Evolutionary conservation across 306 rosid genomes (phyloP), one percentile per base, ranked within the genome.

Genomic region (Dryas drummondii): DNA sequence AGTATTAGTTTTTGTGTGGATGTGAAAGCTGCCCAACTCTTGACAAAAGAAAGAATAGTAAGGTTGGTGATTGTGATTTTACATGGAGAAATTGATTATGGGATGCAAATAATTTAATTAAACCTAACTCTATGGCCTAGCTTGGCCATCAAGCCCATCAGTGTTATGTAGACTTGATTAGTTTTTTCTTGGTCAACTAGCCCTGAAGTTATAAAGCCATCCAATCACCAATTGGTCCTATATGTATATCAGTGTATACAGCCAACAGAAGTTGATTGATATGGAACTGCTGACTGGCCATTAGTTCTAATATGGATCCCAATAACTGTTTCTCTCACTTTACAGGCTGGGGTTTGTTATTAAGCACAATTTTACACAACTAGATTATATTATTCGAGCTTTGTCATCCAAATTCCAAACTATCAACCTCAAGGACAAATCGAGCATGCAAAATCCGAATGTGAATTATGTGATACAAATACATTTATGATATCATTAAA

Each of bases 221-320:
- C 42, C 72, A 74, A 66, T 86, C 63, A 57, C 19, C 77, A 72
- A 60, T 80, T 67, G 65, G 72, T 67, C 76, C 73, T 8, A 9
- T 17, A 71, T 57, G 75, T 81, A 53, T 67, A 75, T 42, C 66
- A 53, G 79, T 60, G 77, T 81, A 46, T 76, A 83, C 88, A 86
- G 87, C 79, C 74, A 59, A 72, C 19, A 72, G 73, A 86, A 79
- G 70, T 81, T 64, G 92, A 86, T 86, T 84, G 86, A 84, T 65
- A 63, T 60, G 45, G 70, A 82, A 59, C 42, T 44, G 60, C 78
- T 5, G 62, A 7, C 47, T 54, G 57, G 75, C 70, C 56, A 4
- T 7, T 64, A 41, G 37, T 58, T 71, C 76, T 64, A 54, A 14
- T 57, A 44, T 78, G 59, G 81, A 61, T 71, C 87, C 77, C 58